phyloP scores from a whole-genome alignment of 768 basidiomycete species.

The Paxillus ammoniavirescens region DNA sequence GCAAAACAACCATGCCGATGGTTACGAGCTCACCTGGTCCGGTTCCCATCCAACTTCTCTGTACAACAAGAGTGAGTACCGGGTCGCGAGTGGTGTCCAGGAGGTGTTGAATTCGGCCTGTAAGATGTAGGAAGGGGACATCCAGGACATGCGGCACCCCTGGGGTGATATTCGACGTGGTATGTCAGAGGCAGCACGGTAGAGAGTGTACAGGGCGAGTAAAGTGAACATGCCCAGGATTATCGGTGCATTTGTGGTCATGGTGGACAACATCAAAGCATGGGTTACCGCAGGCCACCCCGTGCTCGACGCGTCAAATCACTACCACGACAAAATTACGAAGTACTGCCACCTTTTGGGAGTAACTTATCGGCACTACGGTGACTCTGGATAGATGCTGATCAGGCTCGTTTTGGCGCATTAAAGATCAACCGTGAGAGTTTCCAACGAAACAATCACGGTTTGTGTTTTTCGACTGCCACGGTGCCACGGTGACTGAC shows the following conservation, averaged over 20 bases:
- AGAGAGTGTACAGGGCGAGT: slow-evolving; percentile 38
- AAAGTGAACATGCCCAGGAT: slow-evolving; percentile 34
- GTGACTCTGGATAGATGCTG: too few species aligned
- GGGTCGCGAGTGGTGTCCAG: slow-evolving; percentile 67
- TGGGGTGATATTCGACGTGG: slow-evolving; percentile 66
- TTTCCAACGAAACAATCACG: too few species aligned
- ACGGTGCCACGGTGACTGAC: too few species aligned
- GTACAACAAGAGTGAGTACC: slow-evolving; percentile 90
- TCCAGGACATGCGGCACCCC: slow-evolving; percentile 96
- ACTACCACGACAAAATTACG: background rate
- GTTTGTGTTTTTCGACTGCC: too few species aligned
- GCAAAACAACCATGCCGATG: slow-evolving; percentile 3
- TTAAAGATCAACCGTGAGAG: too few species aligned
- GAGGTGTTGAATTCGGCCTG: slow-evolving; percentile 63
- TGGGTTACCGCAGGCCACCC: background rate
- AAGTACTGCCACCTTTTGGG: too few species aligned
- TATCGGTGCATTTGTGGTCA: slow-evolving; percentile 11
- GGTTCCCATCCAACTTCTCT: slow-evolving; percentile 85
- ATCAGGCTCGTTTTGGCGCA: too few species aligned
- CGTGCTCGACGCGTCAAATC: background rate
- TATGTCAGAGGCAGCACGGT: slow-evolving; percentile 44
- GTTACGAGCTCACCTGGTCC: slow-evolving; percentile 42
- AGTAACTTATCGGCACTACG: too few species aligned
- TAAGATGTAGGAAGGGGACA: slow-evolving; percentile 86
- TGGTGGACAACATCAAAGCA: background rate